Conservation (phyloP, 169 alveolate genomes). For the Babesia ovis region DNA sequence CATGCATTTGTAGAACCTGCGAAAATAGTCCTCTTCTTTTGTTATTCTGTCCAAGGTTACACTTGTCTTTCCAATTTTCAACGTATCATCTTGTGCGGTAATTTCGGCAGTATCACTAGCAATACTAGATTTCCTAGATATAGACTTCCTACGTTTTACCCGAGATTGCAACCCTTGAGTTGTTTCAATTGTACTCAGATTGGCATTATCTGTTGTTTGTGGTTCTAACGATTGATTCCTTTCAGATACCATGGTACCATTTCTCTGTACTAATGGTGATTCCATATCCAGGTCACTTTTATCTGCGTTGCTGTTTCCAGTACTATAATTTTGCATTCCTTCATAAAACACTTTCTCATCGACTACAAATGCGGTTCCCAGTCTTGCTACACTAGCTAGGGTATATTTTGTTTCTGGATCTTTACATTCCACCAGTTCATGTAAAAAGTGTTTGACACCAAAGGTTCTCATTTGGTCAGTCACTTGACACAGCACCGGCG, state of each 20-base stretch:
- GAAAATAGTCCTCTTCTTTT: slow-evolving; percentile 11
- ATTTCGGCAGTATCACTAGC: neutral
- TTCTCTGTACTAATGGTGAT: neutral
- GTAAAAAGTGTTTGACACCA: slow-evolving; percentile 70
- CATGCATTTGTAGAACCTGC: slow-evolving; percentile 66
- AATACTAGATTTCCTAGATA: neutral
- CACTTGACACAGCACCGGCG: slow-evolving; percentile 60
- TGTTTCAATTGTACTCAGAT: neutral
- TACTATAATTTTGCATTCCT: neutral
- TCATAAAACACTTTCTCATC: slow-evolving; percentile 31
- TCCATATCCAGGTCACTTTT: neutral
- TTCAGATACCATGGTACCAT: neutral
- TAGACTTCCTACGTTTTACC: neutral
- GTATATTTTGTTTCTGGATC: slow-evolving; percentile 52
- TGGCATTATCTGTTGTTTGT: neutral
- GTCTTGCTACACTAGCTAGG: slow-evolving; percentile 39
- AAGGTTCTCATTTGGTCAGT: slow-evolving; percentile 59
- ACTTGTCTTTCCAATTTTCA: neutral
- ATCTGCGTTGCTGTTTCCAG: neutral
- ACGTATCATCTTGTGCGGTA: neutral
- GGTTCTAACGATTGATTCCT: neutral
- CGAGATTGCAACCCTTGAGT: neutral
- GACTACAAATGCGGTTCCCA: slow-evolving; percentile 58
- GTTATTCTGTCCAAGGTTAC: neutral
- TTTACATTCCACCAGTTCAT: slow-evolving; percentile 60